Evolutionary conservation across 768 basidiomycete species (phyloP).

Genomic region (Pleurotus ostreatus): DNA sequence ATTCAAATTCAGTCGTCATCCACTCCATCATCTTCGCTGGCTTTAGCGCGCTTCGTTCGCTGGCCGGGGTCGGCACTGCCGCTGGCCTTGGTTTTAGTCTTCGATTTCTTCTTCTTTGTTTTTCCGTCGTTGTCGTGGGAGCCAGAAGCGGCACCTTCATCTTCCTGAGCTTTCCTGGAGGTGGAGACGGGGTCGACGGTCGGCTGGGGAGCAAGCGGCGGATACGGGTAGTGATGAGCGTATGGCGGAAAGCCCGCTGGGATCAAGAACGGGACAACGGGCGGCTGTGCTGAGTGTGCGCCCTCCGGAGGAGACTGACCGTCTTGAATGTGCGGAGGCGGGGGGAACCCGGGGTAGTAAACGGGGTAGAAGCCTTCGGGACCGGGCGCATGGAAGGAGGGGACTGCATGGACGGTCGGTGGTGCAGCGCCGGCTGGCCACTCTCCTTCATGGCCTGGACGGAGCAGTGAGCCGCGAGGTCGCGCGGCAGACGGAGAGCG

Average conservation of each 20-base stretch:
- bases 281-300: background rate
- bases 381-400: background rate
- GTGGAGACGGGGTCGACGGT: background rate
- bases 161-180: background rate
- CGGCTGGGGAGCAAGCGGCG: background rate
- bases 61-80: background rate
- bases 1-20: background rate
- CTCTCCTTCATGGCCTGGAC: conserved; percentile 19
- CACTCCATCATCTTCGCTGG: too few relatives aligned
- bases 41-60: too few relatives aligned
- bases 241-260: conserved; percentile 3
- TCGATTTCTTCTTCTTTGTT: background rate
- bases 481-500: too few relatives aligned
- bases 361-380: conserved; percentile 6
- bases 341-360: conserved; percentile 2
- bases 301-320: background rate
- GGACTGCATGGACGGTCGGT: background rate
- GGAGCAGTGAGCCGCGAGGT: background rate
- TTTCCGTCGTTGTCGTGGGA: background rate
- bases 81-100: background rate
- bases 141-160: background rate
- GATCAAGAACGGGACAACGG: conserved; percentile 1
- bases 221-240: background rate
- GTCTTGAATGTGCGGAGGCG: background rate
- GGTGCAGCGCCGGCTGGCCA: conserved; percentile 20